Conservation (phyloP, 2,329 filamentous ascomycete species). For the Helotiales sp. region DNA sequence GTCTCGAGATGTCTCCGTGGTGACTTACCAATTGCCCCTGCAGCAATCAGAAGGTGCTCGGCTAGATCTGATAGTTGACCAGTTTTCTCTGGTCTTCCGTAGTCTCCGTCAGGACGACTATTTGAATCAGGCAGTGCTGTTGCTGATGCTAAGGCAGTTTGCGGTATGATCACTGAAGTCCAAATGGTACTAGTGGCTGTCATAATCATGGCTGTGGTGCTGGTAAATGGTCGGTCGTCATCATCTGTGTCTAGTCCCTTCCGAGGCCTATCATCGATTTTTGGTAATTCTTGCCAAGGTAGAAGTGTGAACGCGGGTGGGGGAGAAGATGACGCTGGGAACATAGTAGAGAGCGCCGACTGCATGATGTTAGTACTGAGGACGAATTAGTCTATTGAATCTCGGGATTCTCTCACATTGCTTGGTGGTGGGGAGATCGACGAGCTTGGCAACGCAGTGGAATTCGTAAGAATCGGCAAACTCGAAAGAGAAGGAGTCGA, state of each 20-base stretch:
- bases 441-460: not conserved
- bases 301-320: constrained; percentile 6
- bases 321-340: constrained; percentile 15
- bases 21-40: constrained; percentile 39
- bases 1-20: not conserved
- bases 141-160: constrained; percentile 12
- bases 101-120: constrained; percentile 3
- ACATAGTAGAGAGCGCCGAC: constrained; percentile 24
- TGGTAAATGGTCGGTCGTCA: constrained; percentile 6
- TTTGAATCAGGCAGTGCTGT: constrained; percentile 3
- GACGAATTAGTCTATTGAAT: not conserved
- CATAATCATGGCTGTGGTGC: constrained; percentile 12
- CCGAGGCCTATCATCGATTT: constrained; percentile 4
- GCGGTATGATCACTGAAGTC: constrained; percentile 16
- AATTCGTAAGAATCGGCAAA: not conserved
- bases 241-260: constrained; percentile 31
- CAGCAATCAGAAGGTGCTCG: constrained; percentile 39
- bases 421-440: not conserved
- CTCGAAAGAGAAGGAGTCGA: not conserved
- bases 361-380: constrained; percentile 20
- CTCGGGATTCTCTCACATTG: not conserved
- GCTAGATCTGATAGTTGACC: constrained; percentile 32
- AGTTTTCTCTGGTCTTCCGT: constrained; percentile 1
- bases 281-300: not conserved
- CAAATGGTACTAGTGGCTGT: constrained; percentile 15